phyloP scores from a whole-genome alignment of 176 grass and related monocot genomes.

The Puya raimondii region DNA sequence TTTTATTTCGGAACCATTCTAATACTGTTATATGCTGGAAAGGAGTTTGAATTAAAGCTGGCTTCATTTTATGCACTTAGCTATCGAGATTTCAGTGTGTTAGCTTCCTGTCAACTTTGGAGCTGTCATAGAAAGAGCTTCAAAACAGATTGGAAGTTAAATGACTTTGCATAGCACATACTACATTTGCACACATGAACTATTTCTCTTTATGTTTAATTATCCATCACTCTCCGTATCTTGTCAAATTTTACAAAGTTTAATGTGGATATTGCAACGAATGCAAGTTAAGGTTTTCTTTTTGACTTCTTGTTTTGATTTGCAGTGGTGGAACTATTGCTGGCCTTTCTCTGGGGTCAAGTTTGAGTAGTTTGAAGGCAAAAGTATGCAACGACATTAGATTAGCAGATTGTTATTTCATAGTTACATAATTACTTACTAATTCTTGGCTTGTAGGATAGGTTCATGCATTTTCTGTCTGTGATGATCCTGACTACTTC shows the following conservation, averaged over 20 bases:
- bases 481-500: constrained; percentile 85
- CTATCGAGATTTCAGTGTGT: too few species aligned
- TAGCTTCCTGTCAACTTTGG: too few species aligned
- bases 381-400: constrained; percentile 45
- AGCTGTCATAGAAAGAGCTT: too few species aligned
- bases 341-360: constrained; percentile 81
- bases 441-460: constrained; percentile 32
- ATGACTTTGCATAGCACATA: neutral
- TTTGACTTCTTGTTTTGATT: constrained; percentile 5
- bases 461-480: constrained; percentile 95
- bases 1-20: neutral
- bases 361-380: constrained; percentile 74
- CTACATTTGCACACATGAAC: neutral
- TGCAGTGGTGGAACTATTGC: constrained; percentile 94
- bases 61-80: neutral
- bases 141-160: too few species aligned
- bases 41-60: neutral
- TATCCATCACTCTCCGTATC: neutral
- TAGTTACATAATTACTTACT: constrained; percentile 6
- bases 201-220: neutral
- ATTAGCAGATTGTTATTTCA: neutral
- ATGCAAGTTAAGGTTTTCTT: neutral
- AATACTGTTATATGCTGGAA: neutral
- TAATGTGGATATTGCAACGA: neutral
- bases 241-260: neutral